Base-by-base conservation (phyloP, 345 rosid species). In the Cardamine resedifolia region DNA sequence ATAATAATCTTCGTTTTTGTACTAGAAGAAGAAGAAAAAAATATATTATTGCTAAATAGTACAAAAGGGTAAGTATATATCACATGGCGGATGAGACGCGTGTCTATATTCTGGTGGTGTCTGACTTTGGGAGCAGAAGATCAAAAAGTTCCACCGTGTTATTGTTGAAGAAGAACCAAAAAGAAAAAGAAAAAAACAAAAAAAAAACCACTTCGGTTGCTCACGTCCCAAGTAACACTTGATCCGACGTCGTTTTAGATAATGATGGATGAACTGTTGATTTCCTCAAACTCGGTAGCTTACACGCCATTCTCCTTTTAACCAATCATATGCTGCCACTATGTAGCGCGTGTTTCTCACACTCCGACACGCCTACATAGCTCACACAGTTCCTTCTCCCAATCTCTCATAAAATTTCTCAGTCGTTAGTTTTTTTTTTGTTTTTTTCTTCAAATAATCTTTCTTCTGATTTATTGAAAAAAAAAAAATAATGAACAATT, bases 211-310 rank as follows among this genome's bases (percentile, higher is more conserved):
- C 38, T 52, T 63, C 21, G 66, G 72, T 48, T 33, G 57, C 64
- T 68, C 78, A 61, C 31, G 64, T 75, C 78, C 73, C 33, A 60
- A 59, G 78, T 52, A 68, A 75, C 69, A 68, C 33, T 50, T 50
- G 64, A 16, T 61, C 57, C 57, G 49, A 62, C 64, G 69, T 75
- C 70, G 50, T 60, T 31, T 12, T 66, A 19, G 73, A 67, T 59
- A 39, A 58, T 20, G 78, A 74, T 61, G 10, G 68, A n/a, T n/a
- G 56, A 59, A 59, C 67, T 1, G 9, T 33, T 38, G 74, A 14
- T 74, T 67, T 36, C 26, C 39, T 21, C 78, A 41, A 41, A 75
- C 7, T 51, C 64, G 41, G 78, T 75, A 61, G 69, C 62, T 52
- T 75, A 33, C 78, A 68, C 74, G 74, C 73, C 64, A 60, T 44